phyloP scores from a whole-genome alignment of 139 green algal genomes.

The Haematococcus lacustris region DNA sequence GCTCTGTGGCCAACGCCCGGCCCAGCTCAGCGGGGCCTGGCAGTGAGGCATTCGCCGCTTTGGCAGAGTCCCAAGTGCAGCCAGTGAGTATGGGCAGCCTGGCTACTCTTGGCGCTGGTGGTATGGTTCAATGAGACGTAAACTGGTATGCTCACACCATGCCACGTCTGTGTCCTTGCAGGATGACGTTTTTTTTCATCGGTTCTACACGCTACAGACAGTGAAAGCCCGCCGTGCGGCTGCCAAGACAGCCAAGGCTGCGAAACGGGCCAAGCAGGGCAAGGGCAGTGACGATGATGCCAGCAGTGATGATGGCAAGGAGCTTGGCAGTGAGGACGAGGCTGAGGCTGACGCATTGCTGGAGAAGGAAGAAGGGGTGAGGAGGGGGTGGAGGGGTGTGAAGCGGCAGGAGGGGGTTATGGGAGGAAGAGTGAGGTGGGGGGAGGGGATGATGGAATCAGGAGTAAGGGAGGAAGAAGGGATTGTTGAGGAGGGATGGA shows the following conservation, averaged over 20 bases:
- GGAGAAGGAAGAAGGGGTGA: conserved; percentile 17
- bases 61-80: conserved; percentile 58
- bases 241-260: conserved; percentile 7
- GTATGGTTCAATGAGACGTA: not conserved
- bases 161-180: not conserved
- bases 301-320: conserved; percentile 12
- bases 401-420: not conserved
- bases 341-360: conserved; percentile 27
- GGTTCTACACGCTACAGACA: conserved; percentile 52
- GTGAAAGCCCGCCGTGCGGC: conserved; percentile 25
- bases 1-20: conserved; percentile 3
- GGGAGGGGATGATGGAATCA: not conserved
- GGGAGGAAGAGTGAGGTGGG: not conserved
- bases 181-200: conserved; percentile 13
- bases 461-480: not conserved
- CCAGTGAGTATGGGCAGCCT: conserved; percentile 26
- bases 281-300: conserved; percentile 19
- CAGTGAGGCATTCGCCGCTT: conserved; percentile 53
- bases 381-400: not conserved
- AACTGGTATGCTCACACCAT: not conserved
- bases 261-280: not conserved
- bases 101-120: not conserved
- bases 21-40: conserved; percentile 23
- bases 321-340: conserved; percentile 14
- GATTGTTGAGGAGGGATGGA: too few species aligned